Conservation (phyloP, 2,329 filamentous ascomycete species). For the Ophiocordyceps unilateralis region DNA sequence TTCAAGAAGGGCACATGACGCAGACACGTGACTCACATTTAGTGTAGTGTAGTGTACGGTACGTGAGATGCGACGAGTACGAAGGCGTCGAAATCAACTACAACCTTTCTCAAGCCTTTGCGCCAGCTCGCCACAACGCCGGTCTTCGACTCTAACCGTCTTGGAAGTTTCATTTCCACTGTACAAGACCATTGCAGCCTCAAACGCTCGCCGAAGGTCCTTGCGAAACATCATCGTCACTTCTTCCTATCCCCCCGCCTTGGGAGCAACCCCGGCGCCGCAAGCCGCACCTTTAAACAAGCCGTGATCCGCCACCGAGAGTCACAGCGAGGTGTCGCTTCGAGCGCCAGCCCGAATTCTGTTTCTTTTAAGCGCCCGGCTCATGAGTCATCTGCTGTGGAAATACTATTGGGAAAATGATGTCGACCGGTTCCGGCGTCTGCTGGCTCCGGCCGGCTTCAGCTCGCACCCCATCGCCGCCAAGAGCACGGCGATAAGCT, state of each 20-base stretch:
- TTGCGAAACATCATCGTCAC: neutral
- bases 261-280: constrained; percentile 13
- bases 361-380: constrained; percentile 9
- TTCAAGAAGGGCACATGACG: too few species aligned
- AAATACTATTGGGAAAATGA: constrained; percentile 95
- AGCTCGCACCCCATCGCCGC: constrained; percentile 30
- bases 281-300: constrained; percentile 62
- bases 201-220: too few species aligned
- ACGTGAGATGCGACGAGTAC: too few species aligned
- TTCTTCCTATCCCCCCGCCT: neutral
- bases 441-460: constrained; percentile 57
- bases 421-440: constrained; percentile 83
- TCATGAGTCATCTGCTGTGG: constrained; percentile 96
- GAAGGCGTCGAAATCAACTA: too few species aligned
- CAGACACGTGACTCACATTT: too few species aligned
- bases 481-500: constrained; percentile 32
- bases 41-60: too few species aligned
- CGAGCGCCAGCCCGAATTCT: constrained; percentile 26
- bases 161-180: neutral
- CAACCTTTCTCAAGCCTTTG: neutral
- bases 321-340: constrained; percentile 73
- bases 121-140: neutral
- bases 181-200: neutral
- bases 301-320: constrained; percentile 63
- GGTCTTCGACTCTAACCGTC: neutral